phyloP scores from a whole-genome alignment of 495 filamentous ascomycete species.

The Trichoderma reesei region DNA sequence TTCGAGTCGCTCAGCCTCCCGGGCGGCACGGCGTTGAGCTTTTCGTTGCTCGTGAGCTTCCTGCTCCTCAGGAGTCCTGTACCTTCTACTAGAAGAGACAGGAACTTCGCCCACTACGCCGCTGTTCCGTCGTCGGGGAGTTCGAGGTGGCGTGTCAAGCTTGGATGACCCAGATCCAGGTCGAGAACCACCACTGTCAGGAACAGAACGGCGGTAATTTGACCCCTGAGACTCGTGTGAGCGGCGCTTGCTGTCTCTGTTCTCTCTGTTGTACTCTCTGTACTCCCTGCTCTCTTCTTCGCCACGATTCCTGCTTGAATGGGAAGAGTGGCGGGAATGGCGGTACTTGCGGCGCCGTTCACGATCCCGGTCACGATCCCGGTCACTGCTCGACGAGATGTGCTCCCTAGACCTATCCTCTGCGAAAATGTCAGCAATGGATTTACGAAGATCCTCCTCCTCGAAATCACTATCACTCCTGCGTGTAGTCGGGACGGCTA shows the following conservation, averaged over 20 bases:
- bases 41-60: slow-evolving; percentile 23
- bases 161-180: neutral
- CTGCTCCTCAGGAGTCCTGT: slow-evolving; percentile 24
- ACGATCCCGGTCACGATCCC: slow-evolving; percentile 13
- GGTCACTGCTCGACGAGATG: slow-evolving; percentile 6
- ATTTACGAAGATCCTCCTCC: slow-evolving; percentile 11
- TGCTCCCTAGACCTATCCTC: slow-evolving; percentile 23
- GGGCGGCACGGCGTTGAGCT: slow-evolving; percentile 22
- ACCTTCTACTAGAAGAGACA: slow-evolving; percentile 16
- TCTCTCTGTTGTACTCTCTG: slow-evolving; percentile 1
- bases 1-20: slow-evolving; percentile 11
- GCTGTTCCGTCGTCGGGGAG: slow-evolving; percentile 18
- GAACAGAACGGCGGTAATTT: neutral
- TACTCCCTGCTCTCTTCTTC: slow-evolving; percentile 8
- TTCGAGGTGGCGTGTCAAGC: slow-evolving; percentile 13
- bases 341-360: slow-evolving; percentile 20
- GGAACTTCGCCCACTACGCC: slow-evolving; percentile 17
- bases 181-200: neutral
- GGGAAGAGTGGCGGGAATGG: slow-evolving; percentile 14
- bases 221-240: neutral
- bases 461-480: neutral
- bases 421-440: slow-evolving; percentile 26
- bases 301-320: slow-evolving; percentile 8
- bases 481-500: slow-evolving; percentile 8
- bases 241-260: slow-evolving; percentile 1